Percentiles rank a stretch among this genome's conserved stretches.
Conservation (phyloP, 108 stramenopile species). For the Parietichytrium sp. region DNA sequence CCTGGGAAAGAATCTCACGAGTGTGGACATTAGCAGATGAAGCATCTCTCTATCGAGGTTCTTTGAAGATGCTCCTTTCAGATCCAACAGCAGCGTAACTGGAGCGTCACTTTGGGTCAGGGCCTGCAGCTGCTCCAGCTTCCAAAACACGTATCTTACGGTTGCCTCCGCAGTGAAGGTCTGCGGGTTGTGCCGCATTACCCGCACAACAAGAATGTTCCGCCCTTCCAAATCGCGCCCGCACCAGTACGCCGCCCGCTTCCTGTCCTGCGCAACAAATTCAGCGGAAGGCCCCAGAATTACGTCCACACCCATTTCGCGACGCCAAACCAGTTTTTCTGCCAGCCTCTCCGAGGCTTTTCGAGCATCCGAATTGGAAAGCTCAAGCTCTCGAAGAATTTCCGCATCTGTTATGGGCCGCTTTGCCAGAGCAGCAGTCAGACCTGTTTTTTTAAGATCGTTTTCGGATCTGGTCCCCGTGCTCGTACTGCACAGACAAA, state of each 20-base stretch:
- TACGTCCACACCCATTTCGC: background rate
- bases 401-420: too few relatives aligned
- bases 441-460: too few relatives aligned
- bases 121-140: background rate
- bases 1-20: background rate
- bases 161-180: background rate
- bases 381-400: too few relatives aligned
- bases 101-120: background rate
- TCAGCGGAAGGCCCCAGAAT: background rate
- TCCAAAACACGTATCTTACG: background rate
- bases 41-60: background rate
- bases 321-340: background rate
- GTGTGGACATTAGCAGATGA: background rate
- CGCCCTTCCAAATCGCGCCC: background rate
- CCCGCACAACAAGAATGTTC: background rate
- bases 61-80: background rate
- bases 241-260: background rate
- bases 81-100: background rate
- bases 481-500: too few relatives aligned
- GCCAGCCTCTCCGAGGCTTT: too few relatives aligned
- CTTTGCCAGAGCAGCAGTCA: too few relatives aligned
- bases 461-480: too few relatives aligned
- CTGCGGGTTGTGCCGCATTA: background rate
- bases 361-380: too few relatives aligned
- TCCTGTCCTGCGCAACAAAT: background rate